A percentile compares a stretch with the other conserved stretches of the same genome.
Evolutionary conservation across 2,329 filamentous ascomycete genomes (phyloP).

Genomic region (Malbranchea zuffiana): DNA sequence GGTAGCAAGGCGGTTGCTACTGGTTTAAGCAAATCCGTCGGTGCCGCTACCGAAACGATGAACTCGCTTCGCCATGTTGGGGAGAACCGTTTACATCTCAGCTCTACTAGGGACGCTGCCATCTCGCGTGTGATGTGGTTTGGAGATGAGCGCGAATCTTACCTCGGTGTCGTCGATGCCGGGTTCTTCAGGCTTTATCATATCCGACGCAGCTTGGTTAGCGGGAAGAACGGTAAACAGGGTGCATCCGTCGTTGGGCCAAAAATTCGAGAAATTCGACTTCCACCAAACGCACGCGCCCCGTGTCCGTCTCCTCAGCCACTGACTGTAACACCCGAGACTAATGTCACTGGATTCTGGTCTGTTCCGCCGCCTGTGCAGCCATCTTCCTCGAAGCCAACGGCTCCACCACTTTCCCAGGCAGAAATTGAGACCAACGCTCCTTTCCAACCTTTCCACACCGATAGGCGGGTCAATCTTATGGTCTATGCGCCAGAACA

Average conservation of each 20-base stretch:
- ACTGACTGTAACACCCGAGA: slow-evolving; percentile 45
- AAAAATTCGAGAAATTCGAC: slow-evolving; percentile 55
- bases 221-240: slow-evolving; percentile 45
- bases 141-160: slow-evolving; percentile 31
- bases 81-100: slow-evolving; percentile 39
- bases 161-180: slow-evolving; percentile 37
- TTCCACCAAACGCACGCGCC: slow-evolving; percentile 53
- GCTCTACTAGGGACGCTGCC: slow-evolving; percentile 28
- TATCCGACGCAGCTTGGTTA: slow-evolving; percentile 34
- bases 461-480: slow-evolving; percentile 71
- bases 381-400: slow-evolving; percentile 35
- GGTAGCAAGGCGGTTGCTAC: slow-evolving; percentile 40
- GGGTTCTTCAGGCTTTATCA: slow-evolving; percentile 37
- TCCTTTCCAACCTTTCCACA: slow-evolving; percentile 92
- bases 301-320: slow-evolving; percentile 44
- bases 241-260: slow-evolving; percentile 44
- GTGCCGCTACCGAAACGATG: slow-evolving; percentile 39
- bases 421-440: slow-evolving; percentile 93
- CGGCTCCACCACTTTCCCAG: slow-evolving; percentile 52
- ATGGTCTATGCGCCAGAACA: slow-evolving; percentile 47
- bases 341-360: slow-evolving; percentile 31
- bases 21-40: slow-evolving; percentile 41
- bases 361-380: slow-evolving; percentile 28
- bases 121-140: slow-evolving; percentile 39
- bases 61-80: slow-evolving; percentile 39